These are phyloP conservation scores for Pharnaceum exiguum DNA, from an alignment of 148 eudicot species.

Conservation along the genomic window DNA sequence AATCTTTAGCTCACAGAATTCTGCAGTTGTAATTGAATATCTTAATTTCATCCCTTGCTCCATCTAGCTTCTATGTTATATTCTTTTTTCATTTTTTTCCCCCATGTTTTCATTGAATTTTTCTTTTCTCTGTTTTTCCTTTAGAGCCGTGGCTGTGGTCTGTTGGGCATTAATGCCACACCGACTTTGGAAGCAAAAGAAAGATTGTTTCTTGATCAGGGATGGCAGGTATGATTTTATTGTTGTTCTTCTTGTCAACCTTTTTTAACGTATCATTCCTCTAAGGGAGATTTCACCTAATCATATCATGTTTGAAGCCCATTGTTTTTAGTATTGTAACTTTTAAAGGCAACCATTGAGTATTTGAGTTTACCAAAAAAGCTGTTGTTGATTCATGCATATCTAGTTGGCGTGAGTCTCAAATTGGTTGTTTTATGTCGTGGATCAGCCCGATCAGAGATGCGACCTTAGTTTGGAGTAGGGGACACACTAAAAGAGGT, in stretches of 20 bases:
- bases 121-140: conserved; percentile 2
- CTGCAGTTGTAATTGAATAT: not conserved
- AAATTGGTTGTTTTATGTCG: too few relatives aligned
- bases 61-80: not conserved
- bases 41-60: not conserved
- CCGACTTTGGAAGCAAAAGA: conserved; percentile 92
- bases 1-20: not conserved
- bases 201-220: conserved; percentile 82
- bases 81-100: not conserved
- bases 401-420: too few relatives aligned
- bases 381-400: too few relatives aligned
- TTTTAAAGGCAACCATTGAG: too few relatives aligned
- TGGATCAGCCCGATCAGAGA: too few relatives aligned
- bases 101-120: not conserved
- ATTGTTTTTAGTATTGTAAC: too few relatives aligned
- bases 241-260: not conserved
- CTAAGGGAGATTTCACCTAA: too few relatives aligned
- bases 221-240: conserved; percentile 79
- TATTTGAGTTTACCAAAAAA: too few relatives aligned
- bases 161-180: conserved; percentile 84
- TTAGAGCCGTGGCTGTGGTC: conserved; percentile 95
- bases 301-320: too few relatives aligned
- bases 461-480: too few relatives aligned
- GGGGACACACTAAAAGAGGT: too few relatives aligned
- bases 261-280: too few relatives aligned